Base-by-base conservation (phyloP, 179 eudicot species). In the Silene vulgaris region DNA sequence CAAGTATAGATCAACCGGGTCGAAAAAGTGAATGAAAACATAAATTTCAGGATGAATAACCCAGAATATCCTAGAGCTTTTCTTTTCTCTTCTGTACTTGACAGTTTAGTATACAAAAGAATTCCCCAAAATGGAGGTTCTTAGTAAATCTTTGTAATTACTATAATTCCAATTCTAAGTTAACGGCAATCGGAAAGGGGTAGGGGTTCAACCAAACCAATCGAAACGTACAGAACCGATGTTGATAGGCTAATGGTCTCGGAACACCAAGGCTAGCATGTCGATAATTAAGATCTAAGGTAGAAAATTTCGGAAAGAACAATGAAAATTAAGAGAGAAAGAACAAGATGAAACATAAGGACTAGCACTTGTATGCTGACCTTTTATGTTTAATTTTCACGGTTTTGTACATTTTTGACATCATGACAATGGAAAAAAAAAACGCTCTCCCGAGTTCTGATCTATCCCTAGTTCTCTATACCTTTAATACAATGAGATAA, bases 1-100 rank as follows among this genome's bases (percentile, higher is more conserved):
- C 68, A 80, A 78, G 35, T 86, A 86, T 23, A 80, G 82, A 78
- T 80, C 84, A 29, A 77, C 63, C 30, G 80, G 81, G 7, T 80
- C 83, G 6, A 74, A 43, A 32, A 76, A 76, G 68, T 77, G 65
- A 71, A 54, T 59, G 59, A 40, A n/a, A 29, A 56, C 3, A 26
- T 71, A 71, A 62, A 23, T 0, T 54, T 28, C 57, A 26, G 74
- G 14, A 71, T 28, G n/a, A 43, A 40, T 1, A 7, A 19, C 21
- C 26, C 40, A 5, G 1, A 20, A 23, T 6, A 13, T 12, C 3
- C 65, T 37, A 19, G 74, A 56, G 7, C 26, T n/a, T 45, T n/a
- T 2, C 1, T 9, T 50, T 29, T 65, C 30, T 45, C 13, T 68
- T 67, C 26, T 16, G 56, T 69, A 40, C 30, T 35, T 45, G 8